Evolutionary conservation across 805 yeast genomes (phyloP), one percentile per base, ranked within the genome.

Genomic region (Candida chilensis): DNA sequence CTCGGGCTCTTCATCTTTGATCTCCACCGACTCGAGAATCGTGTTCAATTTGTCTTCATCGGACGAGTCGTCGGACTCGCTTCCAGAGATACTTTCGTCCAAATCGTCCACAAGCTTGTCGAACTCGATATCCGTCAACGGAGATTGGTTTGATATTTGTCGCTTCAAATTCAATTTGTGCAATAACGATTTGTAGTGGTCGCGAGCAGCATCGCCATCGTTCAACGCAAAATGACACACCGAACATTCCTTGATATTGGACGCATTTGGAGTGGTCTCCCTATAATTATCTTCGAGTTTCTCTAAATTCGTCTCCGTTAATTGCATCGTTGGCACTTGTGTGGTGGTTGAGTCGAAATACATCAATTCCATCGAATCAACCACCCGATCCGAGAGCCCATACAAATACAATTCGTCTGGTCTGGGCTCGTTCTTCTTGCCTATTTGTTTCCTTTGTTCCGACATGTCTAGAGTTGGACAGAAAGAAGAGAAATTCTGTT

Each of bases 151-250:
- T 22, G 53, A 52, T 17, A 70, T 40, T 7, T 57, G 47, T 32
- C 88, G 58, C 46, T 77, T 78, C 31, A 71, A 38, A 45, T 84
- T 84, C 43, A 64, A 62, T 22, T 72, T 60, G 42, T 79, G 77
- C 15, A 65, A 58, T 41, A 77, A 84, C 0, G 76, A 59, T 41
- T 71, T 74, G 50, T 65, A 77, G 41, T 76, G 82, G 3, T 44
- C 50, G 34, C 62, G 57, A 17, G 34, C 27, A 13, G 39, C 44
- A 5, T 32, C 35, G 5, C 19, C 26, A 14, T 30, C 14, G 18
- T 20, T 36, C 14, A 42, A 35, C 9, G 22, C 20, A 12, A 36
- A 20, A 5, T 31, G 27, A 31, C 54, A 49, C 5, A 47, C 27
- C 7, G 44, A 34, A 33, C 49, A 44, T n/a, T 33, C 42, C 20